phyloP scores from a whole-genome alignment of 2,329 filamentous ascomycete genomes.

The Aspergillus jensenii region DNA sequence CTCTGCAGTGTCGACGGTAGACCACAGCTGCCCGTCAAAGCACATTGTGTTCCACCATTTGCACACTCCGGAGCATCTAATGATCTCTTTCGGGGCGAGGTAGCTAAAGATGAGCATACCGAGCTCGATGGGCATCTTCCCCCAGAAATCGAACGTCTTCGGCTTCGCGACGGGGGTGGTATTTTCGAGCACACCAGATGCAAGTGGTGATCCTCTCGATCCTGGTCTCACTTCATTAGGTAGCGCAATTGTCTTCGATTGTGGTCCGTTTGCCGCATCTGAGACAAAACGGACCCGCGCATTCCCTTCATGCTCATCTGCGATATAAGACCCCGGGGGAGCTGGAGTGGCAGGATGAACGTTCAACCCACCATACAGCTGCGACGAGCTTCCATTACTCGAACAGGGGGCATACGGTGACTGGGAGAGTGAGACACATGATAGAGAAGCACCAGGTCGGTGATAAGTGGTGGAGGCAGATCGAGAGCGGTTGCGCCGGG shows the following conservation, averaged over 20 bases:
- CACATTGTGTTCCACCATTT: constrained; percentile 78
- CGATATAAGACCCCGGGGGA: constrained; percentile 41
- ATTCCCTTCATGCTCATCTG: constrained; percentile 53
- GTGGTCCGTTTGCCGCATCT: constrained; percentile 38
- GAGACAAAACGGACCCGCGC: constrained; percentile 57
- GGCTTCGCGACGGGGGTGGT: constrained; percentile 28
- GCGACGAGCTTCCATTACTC: constrained; percentile 55
- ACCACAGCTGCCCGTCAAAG: constrained; percentile 95
- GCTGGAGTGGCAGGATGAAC: constrained; percentile 56
- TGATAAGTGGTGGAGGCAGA: constrained; percentile 67
- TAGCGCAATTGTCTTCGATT: constrained; percentile 58
- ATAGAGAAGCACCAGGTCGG: constrained; percentile 60
- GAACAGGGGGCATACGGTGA: constrained; percentile 55
- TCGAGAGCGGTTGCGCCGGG: constrained; percentile 62
- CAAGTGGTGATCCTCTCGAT: constrained; percentile 40
- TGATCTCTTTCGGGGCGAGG: constrained; percentile 75
- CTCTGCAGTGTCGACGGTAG: constrained; percentile 74
- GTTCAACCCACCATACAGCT: constrained; percentile 57
- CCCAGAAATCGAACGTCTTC: constrained; percentile 69
- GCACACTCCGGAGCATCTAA: constrained; percentile 74
- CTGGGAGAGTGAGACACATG: constrained; percentile 61
- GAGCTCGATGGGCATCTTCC: constrained; percentile 76
- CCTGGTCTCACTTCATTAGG: constrained; percentile 61
- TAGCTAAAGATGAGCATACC: constrained; percentile 75
- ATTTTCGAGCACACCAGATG: constrained; percentile 18